phyloP scores from a whole-genome alignment of 805 yeast species.

The Diddensiella caesifluorescens region DNA sequence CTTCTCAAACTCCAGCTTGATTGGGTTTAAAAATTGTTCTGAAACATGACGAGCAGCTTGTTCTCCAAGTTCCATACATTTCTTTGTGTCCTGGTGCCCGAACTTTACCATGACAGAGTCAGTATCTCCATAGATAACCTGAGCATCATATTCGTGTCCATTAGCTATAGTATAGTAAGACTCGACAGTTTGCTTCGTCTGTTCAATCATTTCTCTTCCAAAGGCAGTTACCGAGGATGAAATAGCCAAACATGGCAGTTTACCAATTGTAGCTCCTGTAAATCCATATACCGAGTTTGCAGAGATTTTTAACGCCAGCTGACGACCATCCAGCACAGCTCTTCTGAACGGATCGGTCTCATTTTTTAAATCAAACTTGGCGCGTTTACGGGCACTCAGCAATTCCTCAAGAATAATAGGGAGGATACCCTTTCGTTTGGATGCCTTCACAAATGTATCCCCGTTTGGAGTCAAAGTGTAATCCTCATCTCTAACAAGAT shows the following conservation, averaged over 20 bases:
- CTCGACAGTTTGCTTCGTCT: constrained; percentile 82
- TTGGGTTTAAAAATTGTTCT: constrained; percentile 70
- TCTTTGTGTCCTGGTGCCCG: constrained; percentile 72
- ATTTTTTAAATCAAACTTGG: constrained; percentile 81
- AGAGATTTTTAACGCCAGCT: constrained; percentile 89
- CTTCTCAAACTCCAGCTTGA: constrained; percentile 92
- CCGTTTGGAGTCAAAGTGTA: constrained; percentile 88
- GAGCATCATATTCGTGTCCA: constrained; percentile 79
- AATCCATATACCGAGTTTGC: constrained; percentile 99
- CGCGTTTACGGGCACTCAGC: constrained; percentile 85
- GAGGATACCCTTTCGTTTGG: constrained; percentile 71
- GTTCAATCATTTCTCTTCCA: constrained; percentile 96
- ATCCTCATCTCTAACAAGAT: constrained; percentile 64
- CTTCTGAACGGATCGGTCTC: constrained; percentile 93
- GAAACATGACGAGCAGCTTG: constrained; percentile 93
- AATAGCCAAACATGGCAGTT: constrained; percentile 91
- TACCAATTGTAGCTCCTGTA: constrained; percentile 98
- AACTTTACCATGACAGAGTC: constrained; percentile 99
- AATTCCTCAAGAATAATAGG: constrained; percentile 91
- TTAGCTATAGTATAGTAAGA: constrained; percentile 70
- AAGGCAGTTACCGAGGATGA: constrained; percentile 93
- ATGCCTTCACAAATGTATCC: constrained; percentile 74
- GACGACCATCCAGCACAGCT: constrained; percentile 95
- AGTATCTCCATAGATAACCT: constrained; percentile 96
- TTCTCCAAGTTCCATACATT: constrained; percentile 87